Base-by-base conservation (phyloP, 2,329 filamentous ascomycete species). In the Rutstroemia sp. region DNA sequence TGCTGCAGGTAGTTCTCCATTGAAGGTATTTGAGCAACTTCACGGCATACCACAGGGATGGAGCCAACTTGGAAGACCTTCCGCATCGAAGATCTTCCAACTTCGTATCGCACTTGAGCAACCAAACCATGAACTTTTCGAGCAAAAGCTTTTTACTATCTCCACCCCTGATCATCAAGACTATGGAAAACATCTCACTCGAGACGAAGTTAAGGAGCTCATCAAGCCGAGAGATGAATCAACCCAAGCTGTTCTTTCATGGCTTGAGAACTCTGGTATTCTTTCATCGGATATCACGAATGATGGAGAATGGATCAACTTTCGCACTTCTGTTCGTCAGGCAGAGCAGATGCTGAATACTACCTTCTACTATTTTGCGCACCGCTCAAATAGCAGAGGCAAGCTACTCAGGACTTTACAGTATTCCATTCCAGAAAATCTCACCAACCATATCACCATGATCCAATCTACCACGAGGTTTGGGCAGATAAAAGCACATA, bases 121-220 rank as follows among this genome's bases (percentile, higher is more conserved):
- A 62, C 69, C 68, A 39, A 75, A 77, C 58, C 67, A 77, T 40
- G 69, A 76, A 25, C 68, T 70, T 36, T 75, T 70, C 21, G 75
- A 76, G 54, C 70, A 72, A 49, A 72, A 71, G 46, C 66, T 77
- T 8, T 63, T 70, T 30, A 69, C 73, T 16, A 72, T 77, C 17
- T 69, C 75, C 1, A 68, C 77, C 56, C 75, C 75, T 5, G 71
- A 71, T 17, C 77, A 82, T 64, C 59, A 66, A 46, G 76, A 77
- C 25, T 83, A 82, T 59, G 79, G 80, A 50, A 69, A 77, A 58
- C 78, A 82, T 64, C 70, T 83, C 55, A 76, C 71, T 48, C 70
- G 72, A 2, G 69, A 75, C 12, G 75, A 82, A 58, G 76, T 84
- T 21, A 72, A 78, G 40, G 71, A 76, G 54, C 71, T 83, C 21